Conservation (phyloP, 106 monocot species). For the Dactylorhiza incarnata region DNA sequence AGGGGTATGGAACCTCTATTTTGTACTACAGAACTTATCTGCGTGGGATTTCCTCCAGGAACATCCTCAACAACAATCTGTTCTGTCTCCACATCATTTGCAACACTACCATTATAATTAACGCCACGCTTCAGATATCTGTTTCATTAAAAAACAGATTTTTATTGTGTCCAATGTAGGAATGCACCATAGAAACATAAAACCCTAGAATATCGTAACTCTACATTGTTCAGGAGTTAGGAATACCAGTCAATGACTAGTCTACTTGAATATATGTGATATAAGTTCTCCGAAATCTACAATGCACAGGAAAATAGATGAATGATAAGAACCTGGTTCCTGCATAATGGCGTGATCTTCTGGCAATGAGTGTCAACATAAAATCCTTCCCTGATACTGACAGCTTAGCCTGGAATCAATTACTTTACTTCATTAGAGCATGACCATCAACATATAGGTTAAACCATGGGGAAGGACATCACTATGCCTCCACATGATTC, state of each 20-base stretch:
- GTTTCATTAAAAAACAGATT: neutral
- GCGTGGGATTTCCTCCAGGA: constrained; percentile 39
- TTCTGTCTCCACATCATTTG: constrained; percentile 99
- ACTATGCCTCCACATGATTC: neutral
- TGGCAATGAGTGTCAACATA: constrained; percentile 87
- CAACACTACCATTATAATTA: constrained; percentile 89
- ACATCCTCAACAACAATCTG: constrained; percentile 79
- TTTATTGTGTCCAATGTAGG: neutral
- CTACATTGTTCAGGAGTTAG: neutral
- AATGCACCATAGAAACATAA: neutral
- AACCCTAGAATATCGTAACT: too few species aligned
- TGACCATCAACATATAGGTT: neutral
- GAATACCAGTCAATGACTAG: neutral
- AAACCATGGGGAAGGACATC: neutral
- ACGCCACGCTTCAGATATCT: constrained; percentile 94
- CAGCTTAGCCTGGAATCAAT: constrained; percentile 49
- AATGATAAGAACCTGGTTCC: constrained; percentile 69
- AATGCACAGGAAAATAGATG: neutral
- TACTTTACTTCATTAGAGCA: neutral
- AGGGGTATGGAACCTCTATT: constrained; percentile 97
- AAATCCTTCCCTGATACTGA: constrained; percentile 69
- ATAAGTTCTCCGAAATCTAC: neutral
- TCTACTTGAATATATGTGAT: neutral
- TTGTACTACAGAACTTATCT: constrained; percentile 88
- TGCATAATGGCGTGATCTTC: constrained; percentile 92